phyloP scores from a whole-genome alignment of 768 basidiomycete genomes.

The Serendipita vermifera region DNA sequence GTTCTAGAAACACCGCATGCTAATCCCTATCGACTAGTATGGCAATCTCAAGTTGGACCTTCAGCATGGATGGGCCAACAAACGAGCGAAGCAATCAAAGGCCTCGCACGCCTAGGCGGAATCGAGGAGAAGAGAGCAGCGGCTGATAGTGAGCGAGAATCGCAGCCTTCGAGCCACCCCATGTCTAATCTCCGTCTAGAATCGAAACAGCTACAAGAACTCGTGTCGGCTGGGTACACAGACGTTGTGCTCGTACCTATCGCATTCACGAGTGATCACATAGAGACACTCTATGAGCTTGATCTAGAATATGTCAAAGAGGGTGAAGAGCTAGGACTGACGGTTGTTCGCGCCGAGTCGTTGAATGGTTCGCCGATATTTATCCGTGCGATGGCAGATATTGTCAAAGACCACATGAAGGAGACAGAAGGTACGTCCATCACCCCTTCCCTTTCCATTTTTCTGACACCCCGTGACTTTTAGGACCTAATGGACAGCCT shows the following conservation, averaged over 20 bases:
- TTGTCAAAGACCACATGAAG: slow-evolving; percentile 65
- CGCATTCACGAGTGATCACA: slow-evolving; percentile 98
- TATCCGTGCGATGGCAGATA: slow-evolving; percentile 86
- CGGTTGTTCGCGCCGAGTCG: slow-evolving; percentile 77
- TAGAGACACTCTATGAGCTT: slow-evolving; percentile 94
- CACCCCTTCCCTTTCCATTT: neutral
- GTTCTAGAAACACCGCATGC: too few species aligned
- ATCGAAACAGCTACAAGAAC: neutral
- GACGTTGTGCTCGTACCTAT: slow-evolving; percentile 71
- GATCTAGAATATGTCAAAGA: slow-evolving; percentile 90
- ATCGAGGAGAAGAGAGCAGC: slow-evolving; percentile 35
- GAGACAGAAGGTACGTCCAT: slow-evolving; percentile 20
- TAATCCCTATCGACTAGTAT: slow-evolving; percentile 89
- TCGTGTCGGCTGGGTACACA: slow-evolving; percentile 19
- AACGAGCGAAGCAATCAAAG: slow-evolving; percentile 78
- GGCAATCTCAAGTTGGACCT: slow-evolving; percentile 97
- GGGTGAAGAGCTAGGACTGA: slow-evolving; percentile 85
- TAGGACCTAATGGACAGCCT: slow-evolving; percentile 28
- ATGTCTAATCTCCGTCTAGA: too few species aligned
- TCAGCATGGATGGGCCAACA: slow-evolving; percentile 98
- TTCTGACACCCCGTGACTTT: neutral
- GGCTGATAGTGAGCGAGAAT: slow-evolving; percentile 60
- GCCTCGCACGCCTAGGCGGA: slow-evolving; percentile 27
- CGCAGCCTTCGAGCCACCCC: neutral
- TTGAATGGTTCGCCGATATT: slow-evolving; percentile 95